Base-by-base conservation (phyloP, 805 yeast species). In the Lipomyces yamanashiensis region DNA sequence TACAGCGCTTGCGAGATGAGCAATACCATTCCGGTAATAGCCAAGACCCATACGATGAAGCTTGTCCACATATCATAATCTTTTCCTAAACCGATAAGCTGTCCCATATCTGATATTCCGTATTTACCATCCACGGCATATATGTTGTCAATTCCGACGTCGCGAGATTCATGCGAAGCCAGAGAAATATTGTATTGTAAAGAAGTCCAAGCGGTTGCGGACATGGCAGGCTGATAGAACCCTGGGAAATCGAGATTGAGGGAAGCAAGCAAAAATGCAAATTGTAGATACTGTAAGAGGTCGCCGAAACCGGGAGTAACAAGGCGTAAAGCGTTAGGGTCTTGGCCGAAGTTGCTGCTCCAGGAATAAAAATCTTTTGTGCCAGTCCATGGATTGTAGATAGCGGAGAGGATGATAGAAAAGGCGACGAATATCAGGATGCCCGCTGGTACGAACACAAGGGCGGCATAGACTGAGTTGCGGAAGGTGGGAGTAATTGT, bases 301-400 rank as follows among this genome's bases (percentile, higher is more conserved):
- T 84, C 83, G 3, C 77, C 75, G 8, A 80, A 77, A 12, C 82
- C 80, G 0, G 90, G 88, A 54, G 84, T 85, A 47, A 74, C 62
- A 51, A 86, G 70, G 57, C 87, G 86, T 49, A 80, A 78, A 43
- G 87, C 75, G 54, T 86, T 76, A 1, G 84, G 80, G 37, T 80
- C 84, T 69, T 84, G 85, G 72, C 88, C 85, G 53, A 84, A 84
- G 36, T 86, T 82, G 7, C 88, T 62, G 79, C 33, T 87, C 87
- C 62, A 77, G 70, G 70, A 79, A 76, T 60, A 85, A 70, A 71
- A 84, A 81, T 40, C 86, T 82, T 67, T 84, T 78, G 52, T 81
- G 71, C 37, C 89, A 75, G 74, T 85, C 90, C 75, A 83, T 0
- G 89, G 86, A 44, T 88, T 82, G 55, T 80, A 74, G 7, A 79